Conservation (phyloP, 1,284 basidiomycete species). For the Pseudozyma thailandica region DNA sequence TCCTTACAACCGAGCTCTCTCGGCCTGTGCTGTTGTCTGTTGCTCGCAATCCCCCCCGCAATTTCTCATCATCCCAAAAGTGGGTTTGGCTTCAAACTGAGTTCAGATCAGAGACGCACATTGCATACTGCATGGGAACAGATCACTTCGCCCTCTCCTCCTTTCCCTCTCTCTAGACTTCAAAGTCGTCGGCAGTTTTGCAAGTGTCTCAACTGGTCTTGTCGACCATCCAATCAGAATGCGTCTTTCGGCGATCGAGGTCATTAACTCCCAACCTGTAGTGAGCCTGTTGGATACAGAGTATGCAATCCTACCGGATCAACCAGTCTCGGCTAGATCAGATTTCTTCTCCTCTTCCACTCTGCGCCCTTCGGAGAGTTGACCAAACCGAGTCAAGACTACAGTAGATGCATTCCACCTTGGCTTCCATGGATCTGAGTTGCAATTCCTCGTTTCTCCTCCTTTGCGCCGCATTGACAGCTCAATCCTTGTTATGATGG, state of each 20-base stretch:
- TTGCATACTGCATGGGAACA: conserved; percentile 9
- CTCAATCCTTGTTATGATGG: too few species aligned
- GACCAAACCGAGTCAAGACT: not conserved
- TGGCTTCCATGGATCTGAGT: conserved; percentile 1
- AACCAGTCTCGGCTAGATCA: conserved; percentile 17
- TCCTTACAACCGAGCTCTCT: too few species aligned
- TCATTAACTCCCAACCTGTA: too few species aligned
- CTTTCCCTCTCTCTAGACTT: too few species aligned
- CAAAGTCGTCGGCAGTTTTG: not conserved
- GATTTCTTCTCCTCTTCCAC: not conserved
- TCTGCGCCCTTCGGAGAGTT: not conserved
- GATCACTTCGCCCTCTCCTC: not conserved
- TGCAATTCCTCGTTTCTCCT: not conserved
- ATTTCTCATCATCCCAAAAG: too few species aligned
- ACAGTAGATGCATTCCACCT: not conserved
- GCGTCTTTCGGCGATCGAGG: conserved; percentile 1
- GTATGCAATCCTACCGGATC: too few species aligned
- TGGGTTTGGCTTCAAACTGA: too few species aligned
- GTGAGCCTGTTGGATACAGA: too few species aligned
- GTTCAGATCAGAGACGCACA: conserved; percentile 10
- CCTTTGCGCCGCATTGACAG: too few species aligned
- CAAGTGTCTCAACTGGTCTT: not conserved
- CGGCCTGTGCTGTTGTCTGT: too few species aligned
- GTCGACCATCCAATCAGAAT: conserved; percentile 13
- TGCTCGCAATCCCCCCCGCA: too few species aligned